Evolutionary conservation across 805 yeast species (phyloP).

Genomic region (Lachancea waltii): DNA sequence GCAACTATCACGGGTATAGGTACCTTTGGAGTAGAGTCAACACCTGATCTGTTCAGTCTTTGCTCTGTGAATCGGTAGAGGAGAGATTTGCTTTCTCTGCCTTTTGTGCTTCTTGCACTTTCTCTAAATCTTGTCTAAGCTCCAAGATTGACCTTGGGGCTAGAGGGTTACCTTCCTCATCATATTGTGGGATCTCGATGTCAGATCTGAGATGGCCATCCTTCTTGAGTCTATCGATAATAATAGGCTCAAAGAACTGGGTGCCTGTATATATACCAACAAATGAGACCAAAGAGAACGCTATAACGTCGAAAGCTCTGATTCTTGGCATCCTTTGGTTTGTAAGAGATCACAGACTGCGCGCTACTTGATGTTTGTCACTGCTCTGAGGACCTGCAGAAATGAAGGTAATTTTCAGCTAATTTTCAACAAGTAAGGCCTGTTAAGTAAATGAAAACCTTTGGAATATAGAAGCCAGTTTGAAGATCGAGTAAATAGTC

Average conservation of each 20-base stretch:
- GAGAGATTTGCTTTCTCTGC: constrained; percentile 6
- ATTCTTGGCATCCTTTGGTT: constrained; percentile 26
- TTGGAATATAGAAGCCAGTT: no score
- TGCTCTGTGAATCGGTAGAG: no score
- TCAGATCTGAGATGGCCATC: constrained; percentile 62
- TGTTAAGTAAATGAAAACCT: no score
- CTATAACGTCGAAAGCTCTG: constrained; percentile 25
- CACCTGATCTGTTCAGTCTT: no score
- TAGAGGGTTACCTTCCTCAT: constrained; percentile 37
- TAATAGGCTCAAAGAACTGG: constrained; percentile 67
- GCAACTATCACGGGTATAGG: no score
- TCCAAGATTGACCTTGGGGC: constrained; percentile 20
- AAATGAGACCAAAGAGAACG: constrained; percentile 23
- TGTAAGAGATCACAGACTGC: no score
- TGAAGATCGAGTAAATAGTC: no score
- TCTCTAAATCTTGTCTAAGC: constrained; percentile 15
- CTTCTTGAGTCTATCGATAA: constrained; percentile 57
- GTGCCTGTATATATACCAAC: constrained; percentile 45
- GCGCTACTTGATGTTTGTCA: no score
- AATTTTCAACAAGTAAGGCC: no score
- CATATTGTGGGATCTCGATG: constrained; percentile 49
- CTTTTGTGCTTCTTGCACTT: constrained; percentile 14
- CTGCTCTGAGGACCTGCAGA: no score
- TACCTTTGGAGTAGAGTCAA: no score
- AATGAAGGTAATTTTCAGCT: no score